A percentile compares a stretch with the other conserved stretches of the same genome.
These are phyloP conservation scores for Penicillium concentricum DNA, from an alignment of 2,329 filamentous ascomycete species.

Conservation along the genomic window DNA sequence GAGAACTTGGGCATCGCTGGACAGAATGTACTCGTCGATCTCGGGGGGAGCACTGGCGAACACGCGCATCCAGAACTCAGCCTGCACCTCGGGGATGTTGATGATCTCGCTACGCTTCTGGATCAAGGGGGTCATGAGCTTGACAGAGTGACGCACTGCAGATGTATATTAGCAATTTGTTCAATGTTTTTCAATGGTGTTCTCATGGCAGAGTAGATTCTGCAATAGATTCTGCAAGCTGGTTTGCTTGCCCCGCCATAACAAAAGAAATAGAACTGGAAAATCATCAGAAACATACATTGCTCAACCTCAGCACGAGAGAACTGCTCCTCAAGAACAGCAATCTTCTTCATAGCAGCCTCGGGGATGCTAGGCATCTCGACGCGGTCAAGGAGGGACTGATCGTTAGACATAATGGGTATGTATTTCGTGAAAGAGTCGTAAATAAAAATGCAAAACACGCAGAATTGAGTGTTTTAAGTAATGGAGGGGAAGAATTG, in stretches of 20 bases:
- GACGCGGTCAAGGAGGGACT: conserved; percentile 37
- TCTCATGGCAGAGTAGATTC: not conserved
- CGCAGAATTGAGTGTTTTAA: not conserved
- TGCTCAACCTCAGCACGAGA: conserved; percentile 79
- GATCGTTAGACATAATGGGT: conserved; percentile 24
- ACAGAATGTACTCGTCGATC: conserved; percentile 84
- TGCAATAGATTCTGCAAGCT: not conserved
- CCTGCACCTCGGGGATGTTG: conserved; percentile 57
- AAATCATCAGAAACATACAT: conserved; percentile 55
- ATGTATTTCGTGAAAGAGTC: not conserved
- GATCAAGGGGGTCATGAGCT: conserved; percentile 69
- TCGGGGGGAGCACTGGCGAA: conserved; percentile 83
- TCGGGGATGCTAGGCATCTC: conserved; percentile 35
- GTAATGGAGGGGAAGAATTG: conserved; percentile 1
- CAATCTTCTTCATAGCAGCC: conserved; percentile 62
- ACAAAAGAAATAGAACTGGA: not conserved
- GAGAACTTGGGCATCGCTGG: conserved; percentile 69
- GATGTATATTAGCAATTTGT: conserved; percentile 8
- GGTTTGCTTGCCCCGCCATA: not conserved
- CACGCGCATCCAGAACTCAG: conserved; percentile 91
- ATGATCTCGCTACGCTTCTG: conserved; percentile 70
- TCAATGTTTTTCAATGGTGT: not conserved
- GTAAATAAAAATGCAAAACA: conserved; percentile 6
- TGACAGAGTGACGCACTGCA: conserved; percentile 70
- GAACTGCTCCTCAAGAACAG: conserved; percentile 78